Evolutionary conservation across 73 alveolate species (phyloP).

Genomic region (Uronychia binucleata): DNA sequence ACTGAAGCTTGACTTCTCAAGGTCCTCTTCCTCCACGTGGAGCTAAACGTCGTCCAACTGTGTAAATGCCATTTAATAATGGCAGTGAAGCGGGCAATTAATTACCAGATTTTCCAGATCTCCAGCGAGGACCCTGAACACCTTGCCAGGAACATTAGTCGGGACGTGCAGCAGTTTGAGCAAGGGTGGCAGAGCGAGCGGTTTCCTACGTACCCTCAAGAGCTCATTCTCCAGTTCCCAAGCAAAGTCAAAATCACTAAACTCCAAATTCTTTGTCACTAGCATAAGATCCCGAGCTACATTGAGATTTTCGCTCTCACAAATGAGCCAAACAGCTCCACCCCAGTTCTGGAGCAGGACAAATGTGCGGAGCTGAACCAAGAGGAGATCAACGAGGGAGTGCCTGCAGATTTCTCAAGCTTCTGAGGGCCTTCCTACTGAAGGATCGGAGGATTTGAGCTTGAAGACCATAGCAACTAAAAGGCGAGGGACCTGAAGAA

Average conservation of each 20-base stretch:
- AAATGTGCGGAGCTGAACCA: background rate
- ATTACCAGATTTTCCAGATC: background rate
- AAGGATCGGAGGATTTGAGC: background rate
- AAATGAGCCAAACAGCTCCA: background rate
- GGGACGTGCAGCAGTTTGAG: background rate
- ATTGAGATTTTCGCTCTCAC: background rate
- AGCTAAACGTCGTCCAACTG: background rate
- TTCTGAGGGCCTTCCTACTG: background rate
- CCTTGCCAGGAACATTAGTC: background rate
- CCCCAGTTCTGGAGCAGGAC: background rate
- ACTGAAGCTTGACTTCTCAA: background rate
- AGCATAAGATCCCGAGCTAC: slow-evolving; percentile 4
- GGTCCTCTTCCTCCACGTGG: background rate
- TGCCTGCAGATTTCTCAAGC: no score
- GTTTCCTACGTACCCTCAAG: slow-evolving; percentile 3
- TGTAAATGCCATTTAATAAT: background rate
- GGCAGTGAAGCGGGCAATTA: background rate
- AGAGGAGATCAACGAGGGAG: background rate
- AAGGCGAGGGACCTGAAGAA: slow-evolving; percentile 1
- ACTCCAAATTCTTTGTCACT: background rate
- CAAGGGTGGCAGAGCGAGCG: slow-evolving; percentile 4
- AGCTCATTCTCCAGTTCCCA: background rate
- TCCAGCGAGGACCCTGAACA: background rate
- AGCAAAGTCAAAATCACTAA: background rate
- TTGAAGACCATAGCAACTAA: background rate